A percentile compares a stretch with the other conserved stretches of the same genome.
Evolutionary conservation across 495 filamentous ascomycete species (phyloP).

Genomic region (Barbatosphaeria neglecta): DNA sequence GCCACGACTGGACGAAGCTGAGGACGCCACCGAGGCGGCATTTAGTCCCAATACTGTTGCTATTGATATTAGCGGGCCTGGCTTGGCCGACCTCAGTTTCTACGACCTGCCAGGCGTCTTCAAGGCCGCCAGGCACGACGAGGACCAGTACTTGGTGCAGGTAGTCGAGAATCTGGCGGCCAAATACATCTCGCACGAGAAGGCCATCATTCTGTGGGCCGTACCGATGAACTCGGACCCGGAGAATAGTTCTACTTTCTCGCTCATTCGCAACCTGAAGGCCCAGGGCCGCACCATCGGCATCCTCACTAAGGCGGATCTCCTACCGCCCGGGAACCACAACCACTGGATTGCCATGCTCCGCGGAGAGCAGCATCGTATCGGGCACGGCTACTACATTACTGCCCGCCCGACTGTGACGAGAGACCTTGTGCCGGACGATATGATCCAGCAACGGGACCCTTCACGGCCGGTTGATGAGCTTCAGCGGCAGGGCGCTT

Average conservation of each 20-base stretch:
- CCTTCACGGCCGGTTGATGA: conserved; percentile 7
- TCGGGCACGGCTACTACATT: conserved; percentile 57
- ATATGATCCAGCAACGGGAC: neutral
- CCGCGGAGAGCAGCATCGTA: conserved; percentile 35
- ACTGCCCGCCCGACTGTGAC: conserved; percentile 32
- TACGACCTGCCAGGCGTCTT: conserved; percentile 78
- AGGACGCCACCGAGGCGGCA: conserved; percentile 35
- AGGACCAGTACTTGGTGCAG: conserved; percentile 52
- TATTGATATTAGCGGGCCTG: conserved; percentile 58
- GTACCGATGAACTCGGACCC: conserved; percentile 64
- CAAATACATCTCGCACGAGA: conserved; percentile 50
- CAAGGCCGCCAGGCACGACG: conserved; percentile 44
- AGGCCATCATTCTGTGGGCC: conserved; percentile 64
- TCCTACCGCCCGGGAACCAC: conserved; percentile 38
- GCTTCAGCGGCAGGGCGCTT: conserved; percentile 40
- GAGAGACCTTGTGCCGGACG: too few relatives aligned
- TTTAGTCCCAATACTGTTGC: conserved; percentile 72
- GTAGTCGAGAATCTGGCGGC: conserved; percentile 58
- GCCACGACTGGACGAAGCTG: conserved; percentile 18
- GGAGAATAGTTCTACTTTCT: conserved; percentile 56
- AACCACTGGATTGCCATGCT: conserved; percentile 49
- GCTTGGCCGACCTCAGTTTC: conserved; percentile 59
- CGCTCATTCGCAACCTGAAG: conserved; percentile 44
- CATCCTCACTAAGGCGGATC: conserved; percentile 72
- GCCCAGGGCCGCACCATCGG: conserved; percentile 57